These are phyloP conservation scores for Gracilariopsis chorda DNA, from an alignment of 23 red algal species.

Conservation along the genomic window DNA sequence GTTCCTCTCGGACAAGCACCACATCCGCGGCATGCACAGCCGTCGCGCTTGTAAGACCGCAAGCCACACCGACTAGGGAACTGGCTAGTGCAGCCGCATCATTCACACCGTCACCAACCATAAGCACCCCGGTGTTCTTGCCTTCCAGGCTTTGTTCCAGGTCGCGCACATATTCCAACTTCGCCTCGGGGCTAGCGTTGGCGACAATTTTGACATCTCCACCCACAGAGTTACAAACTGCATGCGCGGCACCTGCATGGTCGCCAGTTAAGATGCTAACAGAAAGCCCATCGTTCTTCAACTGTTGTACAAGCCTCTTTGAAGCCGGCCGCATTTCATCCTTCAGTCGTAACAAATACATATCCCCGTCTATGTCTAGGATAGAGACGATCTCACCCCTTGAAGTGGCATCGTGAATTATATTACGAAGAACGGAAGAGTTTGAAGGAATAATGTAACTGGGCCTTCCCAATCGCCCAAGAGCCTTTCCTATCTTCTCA, in stretches of 20 bases:
- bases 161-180: constrained; percentile 62
- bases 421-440: background rate
- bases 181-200: constrained; percentile 67
- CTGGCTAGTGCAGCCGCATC: constrained; percentile 87
- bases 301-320: background rate
- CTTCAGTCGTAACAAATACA: constrained; percentile 55
- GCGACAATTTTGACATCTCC: constrained; percentile 49
- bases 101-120: constrained; percentile 97
- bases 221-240: constrained; percentile 35
- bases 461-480: constrained; percentile 26
- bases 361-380: constrained; percentile 16
- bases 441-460: constrained; percentile 1
- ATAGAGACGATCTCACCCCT: constrained; percentile 46
- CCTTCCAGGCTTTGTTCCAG: background rate
- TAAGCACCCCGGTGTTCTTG: constrained; percentile 40
- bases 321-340: constrained; percentile 71
- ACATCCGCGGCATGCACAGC: constrained; percentile 85
- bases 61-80: constrained; percentile 66
- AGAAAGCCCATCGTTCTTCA: constrained; percentile 19
- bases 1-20: constrained; percentile 68
- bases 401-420: constrained; percentile 30
- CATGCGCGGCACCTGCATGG: constrained; percentile 39
- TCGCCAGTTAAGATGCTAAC: constrained; percentile 88
- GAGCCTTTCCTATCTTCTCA: background rate
- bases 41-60: constrained; percentile 67